Percentiles rank a stretch among this genome's conserved stretches.
Conservation (phyloP, 495 filamentous ascomycete genomes). For the Neurospora tetrasperma region DNA sequence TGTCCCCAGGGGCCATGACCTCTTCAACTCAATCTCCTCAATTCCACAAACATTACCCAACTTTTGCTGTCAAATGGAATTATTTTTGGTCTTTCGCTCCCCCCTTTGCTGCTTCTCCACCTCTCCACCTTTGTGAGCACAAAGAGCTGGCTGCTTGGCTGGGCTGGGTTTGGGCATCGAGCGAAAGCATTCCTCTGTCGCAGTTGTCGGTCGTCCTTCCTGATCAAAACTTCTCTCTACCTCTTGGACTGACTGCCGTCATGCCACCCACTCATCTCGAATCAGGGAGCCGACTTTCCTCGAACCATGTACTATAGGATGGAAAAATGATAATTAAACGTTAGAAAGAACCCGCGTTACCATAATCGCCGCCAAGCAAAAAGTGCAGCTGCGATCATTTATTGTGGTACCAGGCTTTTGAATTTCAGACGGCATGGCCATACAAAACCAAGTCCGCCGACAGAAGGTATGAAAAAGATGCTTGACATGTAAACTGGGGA, state of each 20-base stretch:
- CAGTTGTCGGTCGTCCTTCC: background rate
- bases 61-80: background rate
- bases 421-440: slow-evolving; percentile 17
- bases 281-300: slow-evolving; percentile 3
- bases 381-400: slow-evolving; percentile 24
- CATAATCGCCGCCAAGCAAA: slow-evolving; percentile 29
- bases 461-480: slow-evolving; percentile 12
- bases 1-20: background rate
- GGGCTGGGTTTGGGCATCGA: background rate
- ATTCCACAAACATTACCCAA: background rate
- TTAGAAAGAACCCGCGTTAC: slow-evolving; percentile 25
- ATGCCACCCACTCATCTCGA: slow-evolving; percentile 15
- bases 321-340: slow-evolving; percentile 31
- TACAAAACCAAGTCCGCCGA: slow-evolving; percentile 14
- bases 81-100: background rate
- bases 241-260: slow-evolving; percentile 2
- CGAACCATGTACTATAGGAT: slow-evolving; percentile 1
- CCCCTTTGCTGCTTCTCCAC: background rate
- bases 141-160: background rate
- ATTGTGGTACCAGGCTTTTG: slow-evolving; percentile 16
- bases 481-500: slow-evolving; percentile 16
- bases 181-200: background rate
- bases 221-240: background rate
- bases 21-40: background rate
- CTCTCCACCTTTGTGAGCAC: background rate